Conservation (phyloP, 306 rosid genomes). For the Delonix regia region DNA sequence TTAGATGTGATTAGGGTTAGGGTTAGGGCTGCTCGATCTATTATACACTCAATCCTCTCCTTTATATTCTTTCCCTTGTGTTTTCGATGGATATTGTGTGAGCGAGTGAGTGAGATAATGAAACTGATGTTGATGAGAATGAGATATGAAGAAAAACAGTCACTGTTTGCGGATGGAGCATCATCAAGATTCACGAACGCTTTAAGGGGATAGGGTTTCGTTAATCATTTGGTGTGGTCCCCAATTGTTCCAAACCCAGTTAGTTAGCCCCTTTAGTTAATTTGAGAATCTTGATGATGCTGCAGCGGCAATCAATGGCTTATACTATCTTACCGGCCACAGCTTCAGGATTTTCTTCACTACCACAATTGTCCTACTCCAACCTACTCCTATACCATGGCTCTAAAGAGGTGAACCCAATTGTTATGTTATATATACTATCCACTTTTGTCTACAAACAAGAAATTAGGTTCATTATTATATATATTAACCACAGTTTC, state of each 20-base stretch:
- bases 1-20: slow-evolving; percentile 34
- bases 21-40: slow-evolving; percentile 45
- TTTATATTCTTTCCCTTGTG: background rate
- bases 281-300: slow-evolving; percentile 96
- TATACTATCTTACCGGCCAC: slow-evolving; percentile 17
- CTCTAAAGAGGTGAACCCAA: slow-evolving; percentile 34
- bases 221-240: slow-evolving; percentile 28
- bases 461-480: background rate
- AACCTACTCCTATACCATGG: slow-evolving; percentile 16
- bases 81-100: background rate
- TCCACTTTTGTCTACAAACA: background rate
- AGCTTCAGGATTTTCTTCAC: slow-evolving; percentile 24
- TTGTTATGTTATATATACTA: background rate
- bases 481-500: background rate
- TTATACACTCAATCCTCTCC: background rate
- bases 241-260: slow-evolving; percentile 18
- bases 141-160: slow-evolving; percentile 42
- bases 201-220: slow-evolving; percentile 2
- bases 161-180: slow-evolving; percentile 65
- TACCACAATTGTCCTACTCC: background rate
- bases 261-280: slow-evolving; percentile 17
- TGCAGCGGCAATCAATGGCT: slow-evolving; percentile 80
- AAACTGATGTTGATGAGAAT: background rate
- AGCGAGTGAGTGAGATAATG: background rate
- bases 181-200: slow-evolving; percentile 88